Conservation (phyloP, 371 early-diverging fungal genomes). For the Mortierella sp. region DNA sequence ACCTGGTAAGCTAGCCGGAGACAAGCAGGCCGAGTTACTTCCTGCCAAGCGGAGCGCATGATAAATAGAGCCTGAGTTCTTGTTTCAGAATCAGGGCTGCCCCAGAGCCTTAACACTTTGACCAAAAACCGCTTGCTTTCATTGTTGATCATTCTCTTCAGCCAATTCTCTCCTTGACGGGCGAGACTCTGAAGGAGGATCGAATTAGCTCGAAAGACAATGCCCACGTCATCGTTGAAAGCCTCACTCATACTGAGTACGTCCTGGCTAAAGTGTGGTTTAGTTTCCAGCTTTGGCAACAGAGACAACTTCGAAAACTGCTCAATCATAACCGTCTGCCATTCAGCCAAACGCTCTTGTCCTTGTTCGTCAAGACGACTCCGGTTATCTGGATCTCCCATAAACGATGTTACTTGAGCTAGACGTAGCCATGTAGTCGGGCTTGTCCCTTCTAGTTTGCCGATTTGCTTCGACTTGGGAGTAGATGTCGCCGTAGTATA, state of each 20-base stretch:
- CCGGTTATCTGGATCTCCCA: background rate
- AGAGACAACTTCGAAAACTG: slow-evolving; percentile 25
- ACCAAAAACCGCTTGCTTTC: slow-evolving; percentile 26
- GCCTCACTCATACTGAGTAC: slow-evolving; percentile 19
- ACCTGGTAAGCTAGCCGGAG: slow-evolving; percentile 35
- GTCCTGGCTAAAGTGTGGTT: slow-evolving; percentile 18
- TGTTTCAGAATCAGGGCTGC: slow-evolving; percentile 38
- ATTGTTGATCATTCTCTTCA: slow-evolving; percentile 9
- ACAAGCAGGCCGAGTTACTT: slow-evolving; percentile 35
- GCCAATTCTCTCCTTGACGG: slow-evolving; percentile 23
- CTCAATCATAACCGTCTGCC: slow-evolving; percentile 32
- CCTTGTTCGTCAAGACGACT: background rate
- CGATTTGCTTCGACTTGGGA: slow-evolving; percentile 9
- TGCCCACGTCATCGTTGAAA: slow-evolving; percentile 41
- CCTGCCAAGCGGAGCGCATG: slow-evolving; percentile 46
- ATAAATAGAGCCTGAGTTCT: slow-evolving; percentile 36
- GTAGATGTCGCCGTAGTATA: slow-evolving; percentile 20
- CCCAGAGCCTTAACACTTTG: slow-evolving; percentile 42
- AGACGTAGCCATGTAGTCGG: slow-evolving; percentile 26
- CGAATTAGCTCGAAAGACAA: slow-evolving; percentile 26
- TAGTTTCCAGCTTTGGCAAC: slow-evolving; percentile 40
- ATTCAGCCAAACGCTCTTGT: slow-evolving; percentile 16
- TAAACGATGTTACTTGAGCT: slow-evolving; percentile 21
- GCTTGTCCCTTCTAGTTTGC: slow-evolving; percentile 11
- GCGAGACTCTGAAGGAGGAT: slow-evolving; percentile 29